These are phyloP conservation scores for Coleophoma eucalyptorum DNA, from an alignment of 2,329 filamentous ascomycete species.

Conservation along the genomic window DNA sequence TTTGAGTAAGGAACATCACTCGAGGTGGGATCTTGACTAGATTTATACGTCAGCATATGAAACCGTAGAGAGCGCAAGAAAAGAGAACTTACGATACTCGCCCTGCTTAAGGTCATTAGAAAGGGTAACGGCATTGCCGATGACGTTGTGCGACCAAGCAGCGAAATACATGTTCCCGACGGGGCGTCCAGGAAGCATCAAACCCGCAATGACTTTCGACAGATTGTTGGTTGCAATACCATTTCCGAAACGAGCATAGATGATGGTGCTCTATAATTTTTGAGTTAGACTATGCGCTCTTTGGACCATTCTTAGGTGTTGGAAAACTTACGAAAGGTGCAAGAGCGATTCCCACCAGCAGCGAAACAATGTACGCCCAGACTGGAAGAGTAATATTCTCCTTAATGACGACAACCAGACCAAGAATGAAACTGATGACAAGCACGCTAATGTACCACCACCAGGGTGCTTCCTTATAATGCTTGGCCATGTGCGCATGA, in stretches of 20 bases:
- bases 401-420: conserved; percentile 34
- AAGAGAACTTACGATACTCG: conserved; percentile 43
- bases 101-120: conserved; percentile 54
- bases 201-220: conserved; percentile 47
- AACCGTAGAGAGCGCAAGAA: not conserved
- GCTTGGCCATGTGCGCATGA: conserved; percentile 38
- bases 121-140: conserved; percentile 44
- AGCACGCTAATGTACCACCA: conserved; percentile 38
- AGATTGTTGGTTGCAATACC: conserved; percentile 56
- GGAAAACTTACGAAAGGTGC: conserved; percentile 40
- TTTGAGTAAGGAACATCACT: conserved; percentile 40
- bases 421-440: conserved; percentile 29
- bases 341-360: conserved; percentile 34
- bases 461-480: conserved; percentile 39
- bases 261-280: conserved; percentile 40
- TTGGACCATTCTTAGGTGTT: not conserved
- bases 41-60: conserved; percentile 14
- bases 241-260: conserved; percentile 50
- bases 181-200: conserved; percentile 36
- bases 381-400: conserved; percentile 32
- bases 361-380: conserved; percentile 38
- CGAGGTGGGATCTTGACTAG: conserved; percentile 44
- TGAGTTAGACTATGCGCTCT: conserved; percentile 9
- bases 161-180: conserved; percentile 44
- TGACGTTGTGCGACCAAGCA: conserved; percentile 55